Percentiles rank a stretch among this genome's conserved stretches.
phyloP scores from a whole-genome alignment of 179 eudicot genomes.

The Amaranthus tricolor region DNA sequence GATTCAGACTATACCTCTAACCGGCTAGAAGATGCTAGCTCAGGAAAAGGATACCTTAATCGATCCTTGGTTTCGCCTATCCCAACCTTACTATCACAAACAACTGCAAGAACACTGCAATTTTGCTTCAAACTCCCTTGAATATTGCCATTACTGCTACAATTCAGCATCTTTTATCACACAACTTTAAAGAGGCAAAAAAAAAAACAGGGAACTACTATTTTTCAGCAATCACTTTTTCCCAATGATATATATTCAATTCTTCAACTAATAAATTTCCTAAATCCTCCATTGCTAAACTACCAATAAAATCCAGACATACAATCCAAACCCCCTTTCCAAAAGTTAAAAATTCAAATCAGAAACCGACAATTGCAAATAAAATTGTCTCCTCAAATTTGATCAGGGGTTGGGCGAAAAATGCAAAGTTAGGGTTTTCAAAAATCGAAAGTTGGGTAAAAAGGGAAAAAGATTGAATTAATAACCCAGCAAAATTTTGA shows the following conservation, averaged over 20 bases:
- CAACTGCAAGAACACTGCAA: conserved; percentile 76
- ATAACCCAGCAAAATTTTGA: background rate
- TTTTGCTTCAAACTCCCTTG: conserved; percentile 62
- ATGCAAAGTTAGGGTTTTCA: conserved; percentile 9
- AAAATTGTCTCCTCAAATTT: background rate
- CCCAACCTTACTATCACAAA: conserved; percentile 42
- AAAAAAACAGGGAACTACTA: background rate
- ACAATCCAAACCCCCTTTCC: conserved; percentile 17
- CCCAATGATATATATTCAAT: background rate
- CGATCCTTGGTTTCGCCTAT: conserved; percentile 30
- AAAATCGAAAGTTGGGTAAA: background rate
- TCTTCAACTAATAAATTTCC: background rate
- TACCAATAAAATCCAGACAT: conserved; percentile 1
- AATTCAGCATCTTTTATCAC: conserved; percentile 44
- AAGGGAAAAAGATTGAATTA: background rate
- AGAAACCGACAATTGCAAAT: background rate
- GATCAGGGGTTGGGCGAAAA: background rate
- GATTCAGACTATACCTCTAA: conserved; percentile 53
- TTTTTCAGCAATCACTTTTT: conserved; percentile 5
- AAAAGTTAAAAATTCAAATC: background rate
- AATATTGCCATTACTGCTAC: conserved; percentile 29
- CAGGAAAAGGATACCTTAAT: conserved; percentile 57
- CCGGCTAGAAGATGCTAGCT: conserved; percentile 63
- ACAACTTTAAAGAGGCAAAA: background rate
- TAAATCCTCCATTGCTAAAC: conserved; percentile 21